phyloP scores from a whole-genome alignment of 257 asterid genomes.

The Solanum habrochaites region DNA sequence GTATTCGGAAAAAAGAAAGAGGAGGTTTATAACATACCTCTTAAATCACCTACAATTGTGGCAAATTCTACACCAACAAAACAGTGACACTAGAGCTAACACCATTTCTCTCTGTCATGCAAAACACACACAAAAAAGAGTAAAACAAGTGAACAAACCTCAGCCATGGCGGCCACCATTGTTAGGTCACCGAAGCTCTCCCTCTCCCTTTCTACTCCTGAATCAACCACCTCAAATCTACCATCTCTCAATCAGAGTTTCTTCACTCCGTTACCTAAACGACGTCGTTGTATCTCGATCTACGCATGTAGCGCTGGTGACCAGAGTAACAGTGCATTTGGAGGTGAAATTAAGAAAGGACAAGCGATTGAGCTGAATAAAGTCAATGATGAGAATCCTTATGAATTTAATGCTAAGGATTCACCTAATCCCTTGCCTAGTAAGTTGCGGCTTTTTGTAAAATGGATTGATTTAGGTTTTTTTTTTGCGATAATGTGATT shows the following conservation, averaged over 20 bases:
- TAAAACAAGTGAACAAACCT: background rate
- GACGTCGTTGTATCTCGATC: constrained; percentile 25
- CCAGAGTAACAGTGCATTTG: background rate
- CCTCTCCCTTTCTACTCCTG: background rate
- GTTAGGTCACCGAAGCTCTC: constrained; percentile 24
- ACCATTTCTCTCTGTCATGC: background rate
- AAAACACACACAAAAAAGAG: background rate
- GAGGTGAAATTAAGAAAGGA: constrained; percentile 13
- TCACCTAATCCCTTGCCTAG: constrained; percentile 67
- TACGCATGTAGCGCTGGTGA: constrained; percentile 17
- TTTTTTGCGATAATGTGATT: background rate
- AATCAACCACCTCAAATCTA: constrained; percentile 10
- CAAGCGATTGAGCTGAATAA: constrained; percentile 48
- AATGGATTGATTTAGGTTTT: background rate
- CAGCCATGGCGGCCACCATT: constrained; percentile 7
- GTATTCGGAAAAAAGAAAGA: background rate
- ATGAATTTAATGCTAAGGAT: constrained; percentile 35
- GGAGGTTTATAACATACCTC: background rate
- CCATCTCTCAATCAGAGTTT: background rate
- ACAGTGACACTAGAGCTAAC: background rate
- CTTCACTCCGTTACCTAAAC: constrained; percentile 11
- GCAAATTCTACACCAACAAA: background rate
- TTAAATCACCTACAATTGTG: background rate
- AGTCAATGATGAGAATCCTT: constrained; percentile 35
- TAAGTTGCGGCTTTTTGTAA: background rate